Percentiles rank a stretch among this genome's conserved stretches.
phyloP scores from a whole-genome alignment of 768 basidiomycete genomes.

The Neoboletus subvelutipes region DNA sequence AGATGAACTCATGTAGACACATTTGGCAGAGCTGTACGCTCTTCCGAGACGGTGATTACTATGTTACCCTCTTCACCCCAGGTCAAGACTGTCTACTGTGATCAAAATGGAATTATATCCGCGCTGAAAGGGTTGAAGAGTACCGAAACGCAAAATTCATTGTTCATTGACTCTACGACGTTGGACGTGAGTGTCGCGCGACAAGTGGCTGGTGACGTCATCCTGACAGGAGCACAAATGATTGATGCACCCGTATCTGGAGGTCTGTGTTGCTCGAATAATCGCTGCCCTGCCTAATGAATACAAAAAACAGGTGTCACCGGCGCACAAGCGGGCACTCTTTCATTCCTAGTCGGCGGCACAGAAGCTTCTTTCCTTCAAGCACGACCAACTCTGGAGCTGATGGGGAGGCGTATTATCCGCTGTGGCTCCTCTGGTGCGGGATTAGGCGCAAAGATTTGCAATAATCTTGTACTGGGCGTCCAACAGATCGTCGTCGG shows the following conservation, averaged over 20 bases:
- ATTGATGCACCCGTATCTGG: constrained; percentile 95
- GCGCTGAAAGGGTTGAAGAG: constrained; percentile 50
- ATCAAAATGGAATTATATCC: constrained; percentile 61
- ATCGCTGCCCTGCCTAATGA: constrained; percentile 5
- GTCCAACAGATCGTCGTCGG: constrained; percentile 81
- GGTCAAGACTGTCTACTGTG: constrained; percentile 72
- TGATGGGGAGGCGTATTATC: constrained; percentile 82
- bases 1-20: constrained; percentile 11
- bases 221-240: constrained; percentile 62
- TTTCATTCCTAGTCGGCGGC: constrained; percentile 93
- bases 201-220: constrained; percentile 56
- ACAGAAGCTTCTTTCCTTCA: constrained; percentile 53
- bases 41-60: constrained; percentile 71
- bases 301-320: constrained; percentile 58
- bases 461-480: constrained; percentile 80
- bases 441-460: constrained; percentile 86
- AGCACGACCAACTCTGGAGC: constrained; percentile 57
- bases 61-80: constrained; percentile 94
- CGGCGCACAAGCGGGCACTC: constrained; percentile 82
- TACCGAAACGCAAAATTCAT: constrained; percentile 42
- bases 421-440: constrained; percentile 82
- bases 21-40: constrained; percentile 53
- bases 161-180: constrained; percentile 91
- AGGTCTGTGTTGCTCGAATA: constrained; percentile 46
- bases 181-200: constrained; percentile 77